phyloP scores from a whole-genome alignment of 192 early-diverging fungal species.

The Gamsiella multidivaricata region DNA sequence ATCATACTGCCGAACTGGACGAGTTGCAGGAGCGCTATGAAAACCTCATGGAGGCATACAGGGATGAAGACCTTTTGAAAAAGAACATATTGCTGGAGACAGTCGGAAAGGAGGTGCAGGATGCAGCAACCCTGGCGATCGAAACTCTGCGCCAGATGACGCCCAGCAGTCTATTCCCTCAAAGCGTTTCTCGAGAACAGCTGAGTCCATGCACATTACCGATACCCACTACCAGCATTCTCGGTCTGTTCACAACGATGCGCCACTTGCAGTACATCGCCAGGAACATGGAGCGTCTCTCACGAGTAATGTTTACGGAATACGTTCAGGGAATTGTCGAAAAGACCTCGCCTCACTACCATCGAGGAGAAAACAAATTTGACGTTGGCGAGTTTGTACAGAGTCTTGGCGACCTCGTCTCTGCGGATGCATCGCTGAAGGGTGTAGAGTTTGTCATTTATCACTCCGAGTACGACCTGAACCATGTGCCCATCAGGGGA shows the following conservation, averaged over 20 bases:
- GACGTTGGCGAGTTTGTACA: conserved; percentile 69
- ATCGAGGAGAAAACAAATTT: conserved; percentile 49
- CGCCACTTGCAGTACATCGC: conserved; percentile 65
- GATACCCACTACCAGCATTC: conserved; percentile 63
- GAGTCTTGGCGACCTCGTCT: conserved; percentile 66
- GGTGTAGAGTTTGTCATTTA: conserved; percentile 67
- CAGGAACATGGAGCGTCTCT: conserved; percentile 54
- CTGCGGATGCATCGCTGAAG: conserved; percentile 62
- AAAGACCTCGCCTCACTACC: conserved; percentile 35
- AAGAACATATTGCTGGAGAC: conserved; percentile 51
- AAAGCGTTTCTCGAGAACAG: conserved; percentile 58
- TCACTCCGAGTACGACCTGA: conserved; percentile 62
- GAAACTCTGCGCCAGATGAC: conserved; percentile 65
- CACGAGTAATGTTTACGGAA: conserved; percentile 54
- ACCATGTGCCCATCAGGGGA: conserved; percentile 63
- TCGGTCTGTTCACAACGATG: conserved; percentile 64
- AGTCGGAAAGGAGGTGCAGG: conserved; percentile 58
- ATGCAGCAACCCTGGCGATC: conserved; percentile 59
- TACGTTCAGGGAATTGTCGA: conserved; percentile 43
- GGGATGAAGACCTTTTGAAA: conserved; percentile 27
- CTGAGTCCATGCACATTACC: conserved; percentile 66
- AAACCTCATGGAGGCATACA: conserved; percentile 22
- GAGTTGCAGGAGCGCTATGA: conserved; percentile 31
- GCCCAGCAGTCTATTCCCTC: conserved; percentile 55
- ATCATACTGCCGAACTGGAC: conserved; percentile 16